Evolutionary conservation across 192 early-diverging fungal species (phyloP).

Genomic region (Backusella tarrabulga): DNA sequence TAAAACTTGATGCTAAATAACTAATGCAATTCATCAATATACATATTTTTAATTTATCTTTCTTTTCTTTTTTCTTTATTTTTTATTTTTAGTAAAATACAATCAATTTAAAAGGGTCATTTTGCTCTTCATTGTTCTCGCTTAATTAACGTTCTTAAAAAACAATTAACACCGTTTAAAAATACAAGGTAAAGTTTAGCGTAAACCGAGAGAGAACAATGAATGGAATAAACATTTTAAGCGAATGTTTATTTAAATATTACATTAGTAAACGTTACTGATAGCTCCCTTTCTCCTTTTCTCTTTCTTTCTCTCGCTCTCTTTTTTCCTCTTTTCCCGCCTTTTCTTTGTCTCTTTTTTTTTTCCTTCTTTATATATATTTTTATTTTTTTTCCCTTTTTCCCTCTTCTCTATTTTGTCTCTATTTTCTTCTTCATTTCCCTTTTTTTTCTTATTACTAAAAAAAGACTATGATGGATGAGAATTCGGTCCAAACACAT

Average conservation of each 20-base stretch:
- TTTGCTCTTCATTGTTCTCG: neutral
- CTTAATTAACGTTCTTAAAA: neutral
- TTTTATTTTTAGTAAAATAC: neutral
- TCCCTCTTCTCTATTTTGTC: neutral
- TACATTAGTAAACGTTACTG: neutral
- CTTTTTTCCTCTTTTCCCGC: neutral
- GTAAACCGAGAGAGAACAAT: neutral
- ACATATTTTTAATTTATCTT: neutral
- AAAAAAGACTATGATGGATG: neutral
- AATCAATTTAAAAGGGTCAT: neutral
- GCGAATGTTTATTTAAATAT: neutral
- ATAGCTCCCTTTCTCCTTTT: constrained; percentile 10
- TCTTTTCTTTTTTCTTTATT: neutral
- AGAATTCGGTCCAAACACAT: constrained; percentile 12
- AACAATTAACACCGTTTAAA: neutral
- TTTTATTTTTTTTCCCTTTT: neutral
- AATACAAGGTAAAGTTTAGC: neutral
- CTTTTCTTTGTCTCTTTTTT: neutral
- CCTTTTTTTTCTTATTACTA: neutral
- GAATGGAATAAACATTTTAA: neutral
- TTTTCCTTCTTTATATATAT: neutral
- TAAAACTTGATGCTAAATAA: too few relatives aligned
- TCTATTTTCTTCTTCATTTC: neutral
- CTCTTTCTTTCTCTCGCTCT: neutral
- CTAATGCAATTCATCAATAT: neutral